Base-by-base conservation (phyloP, 345 rosid species). In the Eucalyptus virginea region DNA sequence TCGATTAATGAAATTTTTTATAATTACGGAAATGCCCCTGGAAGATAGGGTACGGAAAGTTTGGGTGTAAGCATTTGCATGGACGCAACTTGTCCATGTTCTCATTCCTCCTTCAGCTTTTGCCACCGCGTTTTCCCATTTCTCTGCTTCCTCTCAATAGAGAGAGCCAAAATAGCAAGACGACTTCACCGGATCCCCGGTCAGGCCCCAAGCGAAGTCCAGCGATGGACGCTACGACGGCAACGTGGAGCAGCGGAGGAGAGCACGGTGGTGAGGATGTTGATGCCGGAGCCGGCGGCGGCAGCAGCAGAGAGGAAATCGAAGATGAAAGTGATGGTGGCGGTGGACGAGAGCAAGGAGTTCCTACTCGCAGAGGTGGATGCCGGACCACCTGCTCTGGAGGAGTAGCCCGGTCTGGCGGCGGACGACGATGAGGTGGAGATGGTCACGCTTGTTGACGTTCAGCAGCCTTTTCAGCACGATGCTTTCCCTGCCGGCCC, bases 241-340 rank as follows among this genome's bases (percentile, higher is more conserved):
- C 37, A 48, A 51, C 77, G 40, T 34, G 42, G 65, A 80, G n/a
- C 67, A n/a, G 67, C 56, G 80, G 90, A 87, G 47, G 52, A 54
- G 85, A 86, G n/a, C 67, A 26, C 67, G 23, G 72, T 56, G 32
- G 86, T 50, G 86, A 88, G 86, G 34, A 89, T 72, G 86, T 88
- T 69, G 50, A 60, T 60, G 94, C 77, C 49, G 88, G 81, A 88
- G 87, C 87, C 52, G 42, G 86, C 65, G 37, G 14, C 17, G 87
- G 49, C 49, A 11, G 50, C 58, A 42, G 60, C 23, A 4, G 69
- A 80, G 50, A 72, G 77, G 89, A 49, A 81, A 44, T 91, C 91
- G 91, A 91, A 88, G 93, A 86, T 93, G 92, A 94, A 89, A 48
- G 93, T 95, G 65, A 91, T 94, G 96, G 95, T 94, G 19, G 98